A percentile compares a stretch with the other conserved stretches of the same genome.
Evolutionary conservation across 352 stramenopile genomes (phyloP).

Genomic region (Globisporangium cystogenes): DNA sequence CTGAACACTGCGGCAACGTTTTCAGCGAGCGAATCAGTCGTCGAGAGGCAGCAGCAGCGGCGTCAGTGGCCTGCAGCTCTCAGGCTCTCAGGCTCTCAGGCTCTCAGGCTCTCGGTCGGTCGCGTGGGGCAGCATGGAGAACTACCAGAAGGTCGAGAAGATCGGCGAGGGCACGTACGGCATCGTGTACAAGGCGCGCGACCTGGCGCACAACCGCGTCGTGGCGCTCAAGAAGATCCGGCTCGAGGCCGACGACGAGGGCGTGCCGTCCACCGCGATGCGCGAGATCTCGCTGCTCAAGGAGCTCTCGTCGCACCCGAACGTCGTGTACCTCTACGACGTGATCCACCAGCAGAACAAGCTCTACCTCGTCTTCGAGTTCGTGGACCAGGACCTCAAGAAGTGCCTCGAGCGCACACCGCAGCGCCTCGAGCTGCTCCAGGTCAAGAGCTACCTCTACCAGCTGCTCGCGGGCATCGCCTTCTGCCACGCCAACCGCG

Average conservation of each 20-base stretch:
- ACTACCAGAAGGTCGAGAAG: slow-evolving; percentile 84
- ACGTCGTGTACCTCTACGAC: slow-evolving; percentile 89
- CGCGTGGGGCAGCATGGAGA: slow-evolving; percentile 62
- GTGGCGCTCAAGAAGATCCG: slow-evolving; percentile 95
- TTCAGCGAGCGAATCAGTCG: too few relatives aligned
- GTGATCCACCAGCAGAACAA: slow-evolving; percentile 85
- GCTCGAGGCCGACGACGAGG: slow-evolving; percentile 97
- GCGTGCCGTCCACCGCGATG: slow-evolving; percentile 98
- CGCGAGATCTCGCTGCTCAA: slow-evolving; percentile 99
- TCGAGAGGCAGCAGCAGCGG: too few relatives aligned
- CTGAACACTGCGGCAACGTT: too few relatives aligned
- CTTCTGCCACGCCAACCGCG: slow-evolving; percentile 95
- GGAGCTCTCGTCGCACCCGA: slow-evolving; percentile 93
- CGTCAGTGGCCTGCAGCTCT: too few relatives aligned
- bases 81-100: too few relatives aligned
- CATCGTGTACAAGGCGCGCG: slow-evolving; percentile 96
- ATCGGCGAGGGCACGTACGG: slow-evolving; percentile 95
- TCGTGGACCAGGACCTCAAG: slow-evolving; percentile 85
- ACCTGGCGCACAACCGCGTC: slow-evolving; percentile 86
- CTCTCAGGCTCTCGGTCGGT: too few relatives aligned
- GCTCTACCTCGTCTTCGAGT: slow-evolving; percentile 86
- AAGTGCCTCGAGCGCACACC: slow-evolving; percentile 91
- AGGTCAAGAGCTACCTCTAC: slow-evolving; percentile 85
- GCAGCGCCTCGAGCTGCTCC: slow-evolving; percentile 74
- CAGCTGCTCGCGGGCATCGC: slow-evolving; percentile 81